Evolutionary conservation across 2,329 filamentous ascomycete genomes (phyloP), one percentile per base, ranked within the genome.

Genomic region (Hymenoscyphus fructigenus): DNA sequence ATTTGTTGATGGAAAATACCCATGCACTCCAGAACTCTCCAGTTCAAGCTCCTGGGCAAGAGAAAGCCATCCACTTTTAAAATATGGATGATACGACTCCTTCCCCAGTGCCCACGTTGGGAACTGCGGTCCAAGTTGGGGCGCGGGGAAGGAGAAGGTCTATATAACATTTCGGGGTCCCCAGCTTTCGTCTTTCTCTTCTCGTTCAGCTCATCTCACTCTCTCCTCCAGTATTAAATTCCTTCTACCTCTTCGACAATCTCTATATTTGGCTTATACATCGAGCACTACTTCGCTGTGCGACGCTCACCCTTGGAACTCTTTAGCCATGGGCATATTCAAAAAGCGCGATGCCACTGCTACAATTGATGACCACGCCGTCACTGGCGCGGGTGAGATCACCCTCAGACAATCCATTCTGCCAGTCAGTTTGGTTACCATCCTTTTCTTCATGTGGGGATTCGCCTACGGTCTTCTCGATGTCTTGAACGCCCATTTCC

Each of bases 391-490:
- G 80, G 9, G 75, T 78, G 10, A 89, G 91, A 69, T 91, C 88
- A 0, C 78, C 88, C 68, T 89, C 86, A 66, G 91, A 90, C 69
- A 88, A 89, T 73, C 83, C 83, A 38, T 82, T 91, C 69, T 71
- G 1, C 69, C 69, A 29, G 69, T 71, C 41, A 58, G 61, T 44
- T 62, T 71, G 55, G 91, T 95, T 29, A 91, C 91, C 0, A 83
- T 94, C 9, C 80, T 96, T 0, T 96, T 96, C 78, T 87, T 96
- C 69, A 80, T 96, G 12, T 96, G 92, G 92, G 93, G 93, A 0
- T 89, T 96, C 64, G 93, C 92, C 0, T 96, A 96, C 71, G 93
- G 93, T 0, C 83, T 97, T 1, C 81, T 97, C 4, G 92, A 94
- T 72, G 90, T 89, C 0, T 83, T 97, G 41, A 96, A 96, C 74